Conservation (phyloP, 352 stramenopile species). For the Elongisporangium anandrum region DNA sequence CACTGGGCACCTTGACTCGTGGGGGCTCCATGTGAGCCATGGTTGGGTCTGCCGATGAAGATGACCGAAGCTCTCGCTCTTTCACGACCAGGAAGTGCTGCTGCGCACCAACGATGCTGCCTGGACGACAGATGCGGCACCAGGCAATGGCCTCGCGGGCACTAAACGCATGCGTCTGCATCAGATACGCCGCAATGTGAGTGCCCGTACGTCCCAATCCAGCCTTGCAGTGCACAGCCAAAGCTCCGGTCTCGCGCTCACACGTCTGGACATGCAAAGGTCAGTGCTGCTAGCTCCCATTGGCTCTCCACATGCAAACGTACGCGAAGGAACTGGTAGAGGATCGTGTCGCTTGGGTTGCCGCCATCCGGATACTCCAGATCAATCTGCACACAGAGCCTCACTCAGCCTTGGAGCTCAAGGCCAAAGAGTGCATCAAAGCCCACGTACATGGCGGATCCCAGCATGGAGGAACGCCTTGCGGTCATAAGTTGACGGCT, state of each 20-base stretch:
- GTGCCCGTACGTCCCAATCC: conserved; percentile 95
- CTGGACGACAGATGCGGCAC: conserved; percentile 93
- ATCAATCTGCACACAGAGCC: conserved; percentile 43
- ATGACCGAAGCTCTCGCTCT: conserved; percentile 45
- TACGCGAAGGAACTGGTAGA: conserved; percentile 78
- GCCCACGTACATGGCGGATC: conserved; percentile 74
- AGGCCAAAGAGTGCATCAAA: neutral
- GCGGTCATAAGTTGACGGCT: conserved; percentile 91
- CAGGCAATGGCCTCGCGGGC: conserved; percentile 93
- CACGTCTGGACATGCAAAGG: too few relatives aligned
- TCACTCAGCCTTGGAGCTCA: neutral
- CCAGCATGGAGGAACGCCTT: conserved; percentile 84
- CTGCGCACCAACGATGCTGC: conserved; percentile 93
- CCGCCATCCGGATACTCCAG: conserved; percentile 94
- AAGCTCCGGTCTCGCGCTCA: conserved; percentile 60
- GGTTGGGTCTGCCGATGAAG: conserved; percentile 11
- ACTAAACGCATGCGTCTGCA: conserved; percentile 94
- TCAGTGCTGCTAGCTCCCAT: too few relatives aligned
- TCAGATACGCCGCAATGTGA: conserved; percentile 94
- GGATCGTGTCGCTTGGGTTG: conserved; percentile 80
- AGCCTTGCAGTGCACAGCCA: conserved; percentile 98
- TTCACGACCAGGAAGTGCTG: conserved; percentile 93
- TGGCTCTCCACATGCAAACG: too few relatives aligned
- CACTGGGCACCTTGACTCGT: too few relatives aligned
- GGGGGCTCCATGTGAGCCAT: neutral